Evolutionary conservation across 352 stramenopile species (phyloP), one percentile per base, ranked within the genome.

Genomic region (Globisporangium middletonii): DNA sequence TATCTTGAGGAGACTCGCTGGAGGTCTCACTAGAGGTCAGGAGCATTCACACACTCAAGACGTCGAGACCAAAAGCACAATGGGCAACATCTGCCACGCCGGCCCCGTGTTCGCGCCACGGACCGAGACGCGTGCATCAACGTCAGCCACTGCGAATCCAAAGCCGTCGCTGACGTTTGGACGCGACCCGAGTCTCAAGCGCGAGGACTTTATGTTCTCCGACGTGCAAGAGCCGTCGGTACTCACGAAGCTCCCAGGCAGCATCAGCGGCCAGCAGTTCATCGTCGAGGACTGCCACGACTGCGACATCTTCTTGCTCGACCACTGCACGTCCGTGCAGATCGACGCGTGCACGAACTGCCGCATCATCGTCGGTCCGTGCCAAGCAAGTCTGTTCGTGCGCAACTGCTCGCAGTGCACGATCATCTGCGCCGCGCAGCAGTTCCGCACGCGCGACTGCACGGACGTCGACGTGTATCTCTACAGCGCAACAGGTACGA

Each of bases 191-290:
- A 74, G 59, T 28, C 67, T 92, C 59, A 89, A 85, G 44, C 74
- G 72, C 41, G 79, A 87, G 50, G 78, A 92, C 57, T 90, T 72
- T 27, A 76, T 89, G 65, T 85, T 87, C 60, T 68, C 77, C 46
- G 69, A 72, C 55, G 64, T 77, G 30, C 61, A 68, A 26, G 67
- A 60, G 23, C 64, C 72, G 4, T 73, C 67, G 3, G 69, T 72
- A 44, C 67, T 89, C 19, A 51, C 70, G 45, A 88, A 86, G 55
- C 64, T 71, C 26, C 79, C 82, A 2, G 82, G 82, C 30, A 78
- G 52, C 52, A 73, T 92, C 59, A 82, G 79, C 50, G 82, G 82
- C 47, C 79, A 92, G 73, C 82, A 92, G 57, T 92, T 92, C 62
- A 64, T 92, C 54, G 67, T 92, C 49, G 80, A 92, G 45, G 68